Base-by-base conservation (phyloP, 768 basidiomycete genomes). In the Macrolepiota albuminosa region DNA sequence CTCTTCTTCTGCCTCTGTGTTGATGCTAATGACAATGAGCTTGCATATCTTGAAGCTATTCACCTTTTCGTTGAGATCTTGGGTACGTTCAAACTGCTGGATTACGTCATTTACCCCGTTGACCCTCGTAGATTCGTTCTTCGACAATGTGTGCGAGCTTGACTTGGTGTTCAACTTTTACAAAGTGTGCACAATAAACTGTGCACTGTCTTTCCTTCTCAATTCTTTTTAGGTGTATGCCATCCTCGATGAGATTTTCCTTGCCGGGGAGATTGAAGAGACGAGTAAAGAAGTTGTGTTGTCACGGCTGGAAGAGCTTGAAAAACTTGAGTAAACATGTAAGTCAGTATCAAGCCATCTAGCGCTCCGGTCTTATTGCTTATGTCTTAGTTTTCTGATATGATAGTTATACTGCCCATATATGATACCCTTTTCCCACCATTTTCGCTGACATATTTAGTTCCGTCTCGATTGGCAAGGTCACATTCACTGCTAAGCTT, bases 161-260 rank as follows among this genome's bases (percentile, higher is more conserved):
- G 97, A 98, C 70, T 83, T 99, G 0, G 97, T 99, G 2, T 99
- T 98, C 79, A 98, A 98, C 73, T 99, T 98, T 71, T 97, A 98
- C 76, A 98, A 98, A 80, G 93, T 89, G 45, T 21, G 72, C 61
- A 34, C 46, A 18, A 13, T 37, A 8, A 14, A 3, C 8, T 59
- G 56, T 33, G 49, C 40, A 29, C 14, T 52, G 9, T 39, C 33
- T 40, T 52, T 9, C 6, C 29, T 2, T 47, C 43, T 58, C 6
- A 16, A 43, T 50, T 48, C 11, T 42, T 45, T 33, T 45, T 46
- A 96, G 93, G 96, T 98, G 7, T 98, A 99, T 68, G 95, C 97
- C 3, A 98, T 99, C 57, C 79, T 99, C 58, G 97, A 99, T 70
- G 97, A 99, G 70, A 93, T 98, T 55, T 98, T 99, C 77, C 81